Percentiles rank a stretch among this genome's conserved stretches.
Conservation (phyloP, 768 basidiomycete species). For the Saitozyma sp. region DNA sequence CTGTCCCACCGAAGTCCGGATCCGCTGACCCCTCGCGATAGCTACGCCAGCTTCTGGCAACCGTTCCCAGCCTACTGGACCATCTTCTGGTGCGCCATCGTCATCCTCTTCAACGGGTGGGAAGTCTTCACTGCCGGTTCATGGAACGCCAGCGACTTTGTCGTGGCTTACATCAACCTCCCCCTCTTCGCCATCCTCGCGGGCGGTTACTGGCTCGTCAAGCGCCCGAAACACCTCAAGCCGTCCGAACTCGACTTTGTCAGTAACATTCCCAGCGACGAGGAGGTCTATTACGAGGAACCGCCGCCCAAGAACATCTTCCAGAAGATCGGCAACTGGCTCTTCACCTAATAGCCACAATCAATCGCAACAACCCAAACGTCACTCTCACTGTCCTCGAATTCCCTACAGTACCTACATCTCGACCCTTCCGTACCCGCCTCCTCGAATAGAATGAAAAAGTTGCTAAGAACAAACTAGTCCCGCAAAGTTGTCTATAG, state of each 20-base stretch:
- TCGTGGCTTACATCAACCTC: conserved; percentile 63
- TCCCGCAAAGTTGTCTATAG: too few species aligned
- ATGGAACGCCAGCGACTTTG: conserved; percentile 59
- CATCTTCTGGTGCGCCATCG: conserved; percentile 20
- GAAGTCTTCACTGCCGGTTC: conserved; percentile 16
- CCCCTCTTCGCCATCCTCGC: conserved; percentile 55
- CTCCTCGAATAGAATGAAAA: too few species aligned
- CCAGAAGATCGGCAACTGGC: conserved; percentile 16
- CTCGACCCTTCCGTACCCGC: too few species aligned
- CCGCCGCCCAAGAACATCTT: conserved; percentile 23
- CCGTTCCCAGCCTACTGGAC: conserved; percentile 36
- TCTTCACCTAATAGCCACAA: conserved; percentile 13
- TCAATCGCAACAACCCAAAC: neutral
- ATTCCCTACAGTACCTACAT: too few species aligned
- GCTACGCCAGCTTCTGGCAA: conserved; percentile 11
- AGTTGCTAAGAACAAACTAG: too few species aligned
- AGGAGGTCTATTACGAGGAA: conserved; percentile 22
- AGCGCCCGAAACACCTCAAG: conserved; percentile 2
- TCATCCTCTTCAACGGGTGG: conserved; percentile 5
- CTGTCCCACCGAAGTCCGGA: neutral
- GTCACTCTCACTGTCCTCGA: too few species aligned
- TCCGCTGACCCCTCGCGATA: conserved; percentile 1
- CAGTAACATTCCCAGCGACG: conserved; percentile 20
- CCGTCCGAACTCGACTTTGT: conserved; percentile 8
- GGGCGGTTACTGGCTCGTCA: conserved; percentile 8